A percentile compares a stretch with the other conserved stretches of the same genome.
Evolutionary conservation across 2,329 filamentous ascomycete genomes (phyloP).

Genomic region (Cytospora leucostoma): DNA sequence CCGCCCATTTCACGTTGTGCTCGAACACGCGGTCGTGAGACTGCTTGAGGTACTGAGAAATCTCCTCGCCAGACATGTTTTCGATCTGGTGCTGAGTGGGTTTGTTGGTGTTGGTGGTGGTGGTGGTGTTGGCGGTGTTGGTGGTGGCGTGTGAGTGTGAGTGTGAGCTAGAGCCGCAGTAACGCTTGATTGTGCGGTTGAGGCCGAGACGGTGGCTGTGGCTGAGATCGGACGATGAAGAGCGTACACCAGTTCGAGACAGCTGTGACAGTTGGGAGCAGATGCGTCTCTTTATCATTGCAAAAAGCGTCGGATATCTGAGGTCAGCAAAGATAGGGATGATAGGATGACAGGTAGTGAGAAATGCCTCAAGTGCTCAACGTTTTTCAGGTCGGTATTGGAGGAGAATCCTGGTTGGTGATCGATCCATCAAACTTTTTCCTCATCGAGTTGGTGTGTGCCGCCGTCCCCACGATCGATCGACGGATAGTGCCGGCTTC

Average conservation of each 20-base stretch:
- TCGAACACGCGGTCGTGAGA: conserved; percentile 69
- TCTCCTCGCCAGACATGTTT: conserved; percentile 41
- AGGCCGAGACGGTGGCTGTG: not conserved
- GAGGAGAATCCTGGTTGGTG: too few species aligned
- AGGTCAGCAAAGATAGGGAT: not conserved
- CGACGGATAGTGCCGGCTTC: too few species aligned
- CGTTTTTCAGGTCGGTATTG: too few species aligned
- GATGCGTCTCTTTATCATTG: conserved; percentile 26
- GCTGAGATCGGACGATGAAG: conserved; percentile 3
- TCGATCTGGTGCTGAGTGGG: conserved; percentile 1
- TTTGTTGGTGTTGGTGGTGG: not conserved
- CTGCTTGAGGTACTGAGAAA: conserved; percentile 59
- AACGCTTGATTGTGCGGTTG: conserved; percentile 1
- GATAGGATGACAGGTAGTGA: not conserved
- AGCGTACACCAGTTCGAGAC: conserved; percentile 6
- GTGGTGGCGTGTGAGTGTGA: not conserved
- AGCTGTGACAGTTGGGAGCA: conserved; percentile 17
- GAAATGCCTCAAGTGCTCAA: not conserved
- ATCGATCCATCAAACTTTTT: too few species aligned
- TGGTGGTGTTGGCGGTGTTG: conserved; percentile 19
- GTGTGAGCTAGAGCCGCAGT: conserved; percentile 10
- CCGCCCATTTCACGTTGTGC: conserved; percentile 68
- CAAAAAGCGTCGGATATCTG: not conserved
- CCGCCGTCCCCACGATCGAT: too few species aligned
- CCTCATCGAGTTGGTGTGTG: too few species aligned